These are phyloP conservation scores for Dalbergia cochinchinensis DNA, from an alignment of 306 rosid genomes.

Conservation along the genomic window DNA sequence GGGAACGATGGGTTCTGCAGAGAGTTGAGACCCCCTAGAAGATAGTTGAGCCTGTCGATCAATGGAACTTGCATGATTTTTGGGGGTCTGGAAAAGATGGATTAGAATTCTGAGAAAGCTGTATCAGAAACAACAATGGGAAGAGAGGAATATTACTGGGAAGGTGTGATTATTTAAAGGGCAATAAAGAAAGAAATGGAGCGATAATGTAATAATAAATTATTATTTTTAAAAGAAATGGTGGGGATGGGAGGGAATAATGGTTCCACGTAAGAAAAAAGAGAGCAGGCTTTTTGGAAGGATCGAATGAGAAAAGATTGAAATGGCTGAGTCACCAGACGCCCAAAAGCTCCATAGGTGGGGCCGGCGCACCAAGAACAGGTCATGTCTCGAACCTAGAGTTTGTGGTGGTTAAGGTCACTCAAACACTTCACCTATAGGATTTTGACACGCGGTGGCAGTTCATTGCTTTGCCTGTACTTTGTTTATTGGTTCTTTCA, in stretches of 20 bases:
- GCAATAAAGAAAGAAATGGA: background rate
- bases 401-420: constrained; percentile 38
- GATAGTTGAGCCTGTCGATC: constrained; percentile 64
- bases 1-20: constrained; percentile 52
- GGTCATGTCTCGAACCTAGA: constrained; percentile 14
- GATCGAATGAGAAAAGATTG: constrained; percentile 4
- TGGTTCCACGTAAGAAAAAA: constrained; percentile 34
- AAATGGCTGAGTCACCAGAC: constrained; percentile 38
- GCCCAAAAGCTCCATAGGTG: background rate
- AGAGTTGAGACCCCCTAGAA: constrained; percentile 53
- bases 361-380: constrained; percentile 25
- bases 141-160: background rate
- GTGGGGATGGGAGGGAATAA: constrained; percentile 5
- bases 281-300: constrained; percentile 24
- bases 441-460: constrained; percentile 22
- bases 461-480: background rate
- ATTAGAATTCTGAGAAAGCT: background rate
- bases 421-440: background rate
- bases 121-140: background rate
- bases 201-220: background rate
- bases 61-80: constrained; percentile 78
- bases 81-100: background rate
- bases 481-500: background rate
- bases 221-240: background rate
- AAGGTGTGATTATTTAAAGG: constrained; percentile 19